A percentile compares a stretch with the other conserved stretches of the same genome.
Evolutionary conservation across 129 eudicot species (phyloP).

Genomic region (Gnaphalium uliginosum): DNA sequence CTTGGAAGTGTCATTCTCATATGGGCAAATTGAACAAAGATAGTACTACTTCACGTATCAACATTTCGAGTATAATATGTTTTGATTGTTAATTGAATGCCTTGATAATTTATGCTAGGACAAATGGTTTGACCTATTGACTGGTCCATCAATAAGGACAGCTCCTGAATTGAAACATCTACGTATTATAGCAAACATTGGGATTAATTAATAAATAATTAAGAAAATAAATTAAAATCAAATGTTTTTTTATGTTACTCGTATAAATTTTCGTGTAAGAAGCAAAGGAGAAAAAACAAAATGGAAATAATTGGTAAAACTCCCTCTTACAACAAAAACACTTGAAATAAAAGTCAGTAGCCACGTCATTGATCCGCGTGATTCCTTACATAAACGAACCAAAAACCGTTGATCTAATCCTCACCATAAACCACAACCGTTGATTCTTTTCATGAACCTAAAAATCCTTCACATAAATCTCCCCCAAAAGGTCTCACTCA

Average conservation of each 20-base stretch:
- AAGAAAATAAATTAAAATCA: neutral
- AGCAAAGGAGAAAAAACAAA: conserved; percentile 8
- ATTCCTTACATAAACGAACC: neutral
- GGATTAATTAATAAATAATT: too few species aligned
- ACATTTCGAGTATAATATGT: too few species aligned
- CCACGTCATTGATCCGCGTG: conserved; percentile 67
- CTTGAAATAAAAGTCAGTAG: neutral
- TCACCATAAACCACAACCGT: conserved; percentile 27
- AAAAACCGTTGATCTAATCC: conserved; percentile 34
- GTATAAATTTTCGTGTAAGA: neutral
- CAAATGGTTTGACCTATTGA: too few species aligned
- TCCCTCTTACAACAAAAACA: conserved; percentile 28
- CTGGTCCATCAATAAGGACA: too few species aligned
- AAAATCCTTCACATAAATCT: conserved; percentile 22
- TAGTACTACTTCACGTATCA: too few species aligned
- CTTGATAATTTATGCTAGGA: too few species aligned
- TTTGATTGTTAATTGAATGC: too few species aligned
- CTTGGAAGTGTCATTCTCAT: too few species aligned
- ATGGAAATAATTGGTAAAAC: neutral
- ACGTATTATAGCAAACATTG: too few species aligned
- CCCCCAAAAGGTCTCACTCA: conserved; percentile 38
- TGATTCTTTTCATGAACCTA: neutral
- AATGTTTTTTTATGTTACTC: too few species aligned
- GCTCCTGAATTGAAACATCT: too few species aligned
- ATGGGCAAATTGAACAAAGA: too few species aligned